These are phyloP conservation scores for Lentinula guzmanii DNA, from an alignment of 768 basidiomycete species.

Conservation along the genomic window DNA sequence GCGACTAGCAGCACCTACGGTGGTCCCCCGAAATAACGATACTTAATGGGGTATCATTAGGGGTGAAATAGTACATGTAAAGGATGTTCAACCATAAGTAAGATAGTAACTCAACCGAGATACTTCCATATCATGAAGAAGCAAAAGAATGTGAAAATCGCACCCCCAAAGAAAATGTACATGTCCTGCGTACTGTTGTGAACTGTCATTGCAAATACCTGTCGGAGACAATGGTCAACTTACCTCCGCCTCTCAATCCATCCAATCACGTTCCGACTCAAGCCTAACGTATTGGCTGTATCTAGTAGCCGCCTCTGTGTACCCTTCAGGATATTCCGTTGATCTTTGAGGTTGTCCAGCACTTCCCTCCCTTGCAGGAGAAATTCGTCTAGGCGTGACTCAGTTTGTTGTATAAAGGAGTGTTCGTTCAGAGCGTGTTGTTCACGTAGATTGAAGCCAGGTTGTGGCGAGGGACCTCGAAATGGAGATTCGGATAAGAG, in stretches of 20 bases:
- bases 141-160: constrained; percentile 83
- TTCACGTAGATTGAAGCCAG: constrained; percentile 56
- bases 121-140: constrained; percentile 94
- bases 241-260: constrained; percentile 97
- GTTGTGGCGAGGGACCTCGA: constrained; percentile 48
- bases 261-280: constrained; percentile 91
- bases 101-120: constrained; percentile 46
- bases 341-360: constrained; percentile 87
- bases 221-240: constrained; percentile 13
- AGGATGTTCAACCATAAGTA: not conserved
- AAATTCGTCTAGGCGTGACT: constrained; percentile 81
- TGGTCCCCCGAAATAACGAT: not conserved
- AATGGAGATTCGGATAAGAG: constrained; percentile 83
- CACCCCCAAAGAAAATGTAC: constrained; percentile 87
- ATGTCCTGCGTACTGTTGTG: constrained; percentile 83
- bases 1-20: constrained; percentile 25
- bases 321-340: constrained; percentile 92
- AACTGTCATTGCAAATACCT: not conserved
- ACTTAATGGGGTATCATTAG: not conserved
- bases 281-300: constrained; percentile 89
- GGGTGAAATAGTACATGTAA: not conserved
- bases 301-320: constrained; percentile 82
- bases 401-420: constrained; percentile 80
- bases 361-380: constrained; percentile 89
- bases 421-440: constrained; percentile 84